Evolutionary conservation across 148 eudicot species (phyloP).

Genomic region (Rhododendron henanense): DNA sequence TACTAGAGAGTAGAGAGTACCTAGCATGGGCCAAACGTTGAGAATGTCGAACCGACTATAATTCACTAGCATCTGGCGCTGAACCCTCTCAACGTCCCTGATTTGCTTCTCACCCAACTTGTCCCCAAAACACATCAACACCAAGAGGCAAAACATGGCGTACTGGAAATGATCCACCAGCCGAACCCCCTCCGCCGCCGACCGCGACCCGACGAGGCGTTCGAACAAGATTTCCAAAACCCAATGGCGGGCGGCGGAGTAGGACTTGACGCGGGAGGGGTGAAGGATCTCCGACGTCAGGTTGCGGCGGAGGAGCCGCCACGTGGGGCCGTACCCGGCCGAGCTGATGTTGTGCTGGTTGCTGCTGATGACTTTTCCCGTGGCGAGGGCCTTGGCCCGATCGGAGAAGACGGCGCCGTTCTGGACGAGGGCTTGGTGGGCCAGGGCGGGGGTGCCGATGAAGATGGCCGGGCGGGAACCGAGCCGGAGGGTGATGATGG

Average conservation of each 20-base stretch:
- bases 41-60: conserved; percentile 35
- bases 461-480: no score
- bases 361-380: no score
- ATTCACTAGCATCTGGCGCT: conserved; percentile 23
- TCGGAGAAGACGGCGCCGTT: no score
- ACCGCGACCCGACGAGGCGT: conserved; percentile 21
- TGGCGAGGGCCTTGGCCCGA: no score
- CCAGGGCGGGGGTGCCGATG: no score
- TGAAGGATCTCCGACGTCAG: conserved; percentile 57
- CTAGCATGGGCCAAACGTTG: conserved; percentile 43
- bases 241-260: conserved; percentile 49
- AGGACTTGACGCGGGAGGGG: conserved; percentile 43
- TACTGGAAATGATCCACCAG: conserved; percentile 55
- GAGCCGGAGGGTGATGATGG: no score
- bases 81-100: conserved; percentile 32
- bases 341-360: conserved; percentile 11
- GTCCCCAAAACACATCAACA: conserved; percentile 67
- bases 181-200: conserved; percentile 16
- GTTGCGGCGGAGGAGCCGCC: conserved; percentile 69
- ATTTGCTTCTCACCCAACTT: conserved; percentile 41
- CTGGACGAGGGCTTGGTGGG: no score
- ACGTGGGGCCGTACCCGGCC: conserved; percentile 29
- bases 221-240: conserved; percentile 39
- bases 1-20: background rate
- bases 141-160: conserved; percentile 60